A percentile compares a stretch with the other conserved stretches of the same genome.
These are phyloP conservation scores for Neurospora sp. DNA, from an alignment of 495 filamentous ascomycete genomes.

Conservation along the genomic window DNA sequence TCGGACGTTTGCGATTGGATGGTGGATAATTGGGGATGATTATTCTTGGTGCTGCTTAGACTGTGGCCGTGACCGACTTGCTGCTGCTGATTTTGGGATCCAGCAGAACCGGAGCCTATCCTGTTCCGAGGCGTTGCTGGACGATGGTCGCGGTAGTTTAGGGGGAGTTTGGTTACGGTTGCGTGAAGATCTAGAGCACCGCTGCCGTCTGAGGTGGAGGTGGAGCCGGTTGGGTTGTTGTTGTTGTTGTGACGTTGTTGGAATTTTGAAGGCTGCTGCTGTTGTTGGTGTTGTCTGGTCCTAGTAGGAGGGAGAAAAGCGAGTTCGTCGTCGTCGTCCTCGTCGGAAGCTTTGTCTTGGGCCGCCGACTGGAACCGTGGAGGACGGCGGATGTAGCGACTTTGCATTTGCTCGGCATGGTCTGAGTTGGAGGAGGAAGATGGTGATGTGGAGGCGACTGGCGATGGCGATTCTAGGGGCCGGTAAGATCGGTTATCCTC, in stretches of 20 bases:
- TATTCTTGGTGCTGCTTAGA: not conserved
- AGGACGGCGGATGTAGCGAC: constrained; percentile 46
- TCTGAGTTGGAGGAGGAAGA: constrained; percentile 35
- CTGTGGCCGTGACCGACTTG: constrained; percentile 1
- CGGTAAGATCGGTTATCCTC: constrained; percentile 1
- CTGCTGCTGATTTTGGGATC: constrained; percentile 19
- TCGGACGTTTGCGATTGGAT: constrained; percentile 42
- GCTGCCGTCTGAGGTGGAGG: constrained; percentile 6
- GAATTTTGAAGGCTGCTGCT: not conserved
- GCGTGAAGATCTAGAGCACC: constrained; percentile 46
- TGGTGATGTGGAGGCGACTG: constrained; percentile 21
- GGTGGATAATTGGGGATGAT: not conserved
- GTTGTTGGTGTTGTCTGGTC: not conserved
- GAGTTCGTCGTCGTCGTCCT: constrained; percentile 52
- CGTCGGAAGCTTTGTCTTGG: constrained; percentile 12
- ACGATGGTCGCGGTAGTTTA: constrained; percentile 35
- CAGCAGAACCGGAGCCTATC: not conserved
- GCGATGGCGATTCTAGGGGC: constrained; percentile 18
- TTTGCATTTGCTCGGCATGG: constrained; percentile 23
- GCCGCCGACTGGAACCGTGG: constrained; percentile 36
- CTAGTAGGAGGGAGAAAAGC: constrained; percentile 61
- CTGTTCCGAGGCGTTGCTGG: constrained; percentile 18
- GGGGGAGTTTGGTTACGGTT: constrained; percentile 38
- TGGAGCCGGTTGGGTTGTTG: not conserved
- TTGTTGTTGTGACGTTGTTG: not conserved